These are phyloP conservation scores for Hyphopichia buzzinii DNA, from an alignment of 1,139 yeast species.

Conservation along the genomic window DNA sequence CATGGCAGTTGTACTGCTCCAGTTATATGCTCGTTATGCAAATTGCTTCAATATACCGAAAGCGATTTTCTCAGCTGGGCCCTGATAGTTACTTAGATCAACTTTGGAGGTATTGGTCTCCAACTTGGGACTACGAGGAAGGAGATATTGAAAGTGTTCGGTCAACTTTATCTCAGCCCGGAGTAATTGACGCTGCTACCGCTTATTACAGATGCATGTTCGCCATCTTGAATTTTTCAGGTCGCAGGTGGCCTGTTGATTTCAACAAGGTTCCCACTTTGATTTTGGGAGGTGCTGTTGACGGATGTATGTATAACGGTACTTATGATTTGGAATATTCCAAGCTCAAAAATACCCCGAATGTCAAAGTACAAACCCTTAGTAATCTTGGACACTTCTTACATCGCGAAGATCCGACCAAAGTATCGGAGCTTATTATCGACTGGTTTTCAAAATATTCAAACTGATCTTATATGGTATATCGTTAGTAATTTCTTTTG, in stretches of 20 bases:
- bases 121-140: constrained; percentile 30
- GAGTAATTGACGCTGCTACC: constrained; percentile 38
- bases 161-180: constrained; percentile 22
- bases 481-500: too few species aligned
- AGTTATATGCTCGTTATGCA: constrained; percentile 46
- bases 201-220: constrained; percentile 40
- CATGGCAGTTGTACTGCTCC: constrained; percentile 36
- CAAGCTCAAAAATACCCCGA: constrained; percentile 18
- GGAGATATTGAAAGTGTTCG: constrained; percentile 30
- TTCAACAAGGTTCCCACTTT: constrained; percentile 40
- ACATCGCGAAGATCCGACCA: constrained; percentile 39
- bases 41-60: constrained; percentile 21
- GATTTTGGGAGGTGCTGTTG: constrained; percentile 36
- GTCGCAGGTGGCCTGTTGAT: constrained; percentile 30
- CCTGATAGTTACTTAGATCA: constrained; percentile 27
- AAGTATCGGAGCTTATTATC: constrained; percentile 24
- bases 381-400: constrained; percentile 40
- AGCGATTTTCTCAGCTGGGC: constrained; percentile 17
- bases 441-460: constrained; percentile 25
- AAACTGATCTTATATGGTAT: too few species aligned
- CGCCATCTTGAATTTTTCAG: constrained; percentile 20
- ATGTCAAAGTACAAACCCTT: constrained; percentile 30
- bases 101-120: constrained; percentile 45
- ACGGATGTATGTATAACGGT: constrained; percentile 38
- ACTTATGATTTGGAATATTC: constrained; percentile 26